phyloP scores from a whole-genome alignment of 2,329 filamentous ascomycete species.

The Pseudogymnoascus sp. region DNA sequence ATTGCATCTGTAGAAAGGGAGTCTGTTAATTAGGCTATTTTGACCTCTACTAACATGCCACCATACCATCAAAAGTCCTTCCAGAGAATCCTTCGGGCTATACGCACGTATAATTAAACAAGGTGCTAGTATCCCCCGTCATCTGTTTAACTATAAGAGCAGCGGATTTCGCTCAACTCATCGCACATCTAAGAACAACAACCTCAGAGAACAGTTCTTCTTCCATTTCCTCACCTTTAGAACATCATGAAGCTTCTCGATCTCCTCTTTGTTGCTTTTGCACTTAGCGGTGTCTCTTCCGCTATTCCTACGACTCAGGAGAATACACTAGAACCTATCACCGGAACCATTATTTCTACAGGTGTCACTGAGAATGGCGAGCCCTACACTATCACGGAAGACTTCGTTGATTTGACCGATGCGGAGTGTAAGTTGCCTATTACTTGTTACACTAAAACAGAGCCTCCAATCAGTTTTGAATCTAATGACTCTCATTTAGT shows the following conservation, averaged over 20 bases:
- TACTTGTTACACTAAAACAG: not conserved
- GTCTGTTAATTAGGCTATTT: not conserved
- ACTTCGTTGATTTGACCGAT: not conserved
- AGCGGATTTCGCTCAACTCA: not conserved
- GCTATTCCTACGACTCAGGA: not conserved
- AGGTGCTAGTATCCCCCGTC: not conserved
- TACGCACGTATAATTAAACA: not conserved
- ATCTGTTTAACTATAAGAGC: not conserved
- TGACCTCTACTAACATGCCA: not conserved
- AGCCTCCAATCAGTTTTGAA: not conserved
- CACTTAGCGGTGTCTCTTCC: not conserved
- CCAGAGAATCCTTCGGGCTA: not conserved
- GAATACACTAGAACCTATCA: not conserved
- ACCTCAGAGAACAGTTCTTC: not conserved
- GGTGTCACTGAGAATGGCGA: not conserved
- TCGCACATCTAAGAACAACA: not conserved
- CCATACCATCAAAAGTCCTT: not conserved
- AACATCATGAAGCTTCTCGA: not conserved
- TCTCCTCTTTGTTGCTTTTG: not conserved
- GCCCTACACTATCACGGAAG: not conserved
- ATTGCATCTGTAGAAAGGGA: not conserved
- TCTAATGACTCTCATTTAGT: not conserved
- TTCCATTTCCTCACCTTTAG: not conserved
- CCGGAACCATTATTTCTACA: not conserved
- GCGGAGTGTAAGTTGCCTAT: not conserved